phyloP scores from a whole-genome alignment of 352 stramenopile species.

The Globisporangium splendens region DNA sequence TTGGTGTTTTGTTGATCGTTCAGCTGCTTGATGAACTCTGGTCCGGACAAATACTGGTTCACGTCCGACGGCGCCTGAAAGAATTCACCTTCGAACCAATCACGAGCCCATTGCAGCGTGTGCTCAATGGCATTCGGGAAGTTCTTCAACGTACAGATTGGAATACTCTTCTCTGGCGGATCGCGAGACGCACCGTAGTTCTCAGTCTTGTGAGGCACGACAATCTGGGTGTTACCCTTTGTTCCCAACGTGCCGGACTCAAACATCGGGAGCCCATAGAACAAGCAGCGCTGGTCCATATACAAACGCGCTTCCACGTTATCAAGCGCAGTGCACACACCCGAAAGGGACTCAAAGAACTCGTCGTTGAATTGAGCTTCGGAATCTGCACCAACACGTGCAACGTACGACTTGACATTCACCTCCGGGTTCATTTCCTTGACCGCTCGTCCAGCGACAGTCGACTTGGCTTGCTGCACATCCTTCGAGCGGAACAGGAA shows the following conservation, averaged over 20 bases:
- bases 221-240: slow-evolving; percentile 96
- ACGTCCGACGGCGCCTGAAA: slow-evolving; percentile 96
- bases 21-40: slow-evolving; percentile 90
- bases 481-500: slow-evolving; percentile 98
- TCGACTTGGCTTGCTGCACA: slow-evolving; percentile 96
- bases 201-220: slow-evolving; percentile 89
- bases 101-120: slow-evolving; percentile 97
- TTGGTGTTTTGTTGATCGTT: slow-evolving; percentile 97
- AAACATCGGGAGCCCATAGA: slow-evolving; percentile 97
- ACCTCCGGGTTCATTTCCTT: slow-evolving; percentile 95
- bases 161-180: slow-evolving; percentile 98
- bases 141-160: slow-evolving; percentile 99
- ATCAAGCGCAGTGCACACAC: slow-evolving; percentile 97
- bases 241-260: slow-evolving; percentile 99
- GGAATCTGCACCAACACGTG: slow-evolving; percentile 91
- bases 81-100: slow-evolving; percentile 99
- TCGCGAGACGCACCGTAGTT: slow-evolving; percentile 98
- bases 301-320: slow-evolving; percentile 98
- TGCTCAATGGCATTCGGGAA: slow-evolving; percentile 99
- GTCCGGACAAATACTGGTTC: slow-evolving; percentile 89
- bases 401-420: slow-evolving; percentile 86
- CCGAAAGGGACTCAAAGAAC: slow-evolving; percentile 94
- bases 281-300: slow-evolving; percentile 96
- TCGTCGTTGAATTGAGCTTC: slow-evolving; percentile 98
- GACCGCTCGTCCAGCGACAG: slow-evolving; percentile 89